Evolutionary conservation across 805 yeast species (phyloP).

Genomic region (Zygotorulaspora danielsina): DNA sequence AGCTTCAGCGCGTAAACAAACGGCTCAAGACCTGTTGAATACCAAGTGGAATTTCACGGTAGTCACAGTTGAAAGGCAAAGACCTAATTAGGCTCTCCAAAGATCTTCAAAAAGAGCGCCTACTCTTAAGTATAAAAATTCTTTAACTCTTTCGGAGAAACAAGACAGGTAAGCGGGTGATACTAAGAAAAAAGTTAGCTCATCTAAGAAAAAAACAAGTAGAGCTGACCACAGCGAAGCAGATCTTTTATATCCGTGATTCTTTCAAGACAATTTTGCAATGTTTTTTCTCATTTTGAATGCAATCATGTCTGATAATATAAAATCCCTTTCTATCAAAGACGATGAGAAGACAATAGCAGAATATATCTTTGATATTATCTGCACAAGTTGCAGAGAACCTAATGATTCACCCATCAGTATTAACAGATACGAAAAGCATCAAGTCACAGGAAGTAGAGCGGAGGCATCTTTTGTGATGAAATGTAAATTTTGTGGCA

Average conservation of each 20-base stretch:
- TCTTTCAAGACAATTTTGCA: too few species aligned
- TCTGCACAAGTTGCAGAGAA: constrained; percentile 79
- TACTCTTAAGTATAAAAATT: too few species aligned
- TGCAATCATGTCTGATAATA: constrained; percentile 40
- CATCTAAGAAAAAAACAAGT: too few species aligned
- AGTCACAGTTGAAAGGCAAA: not conserved
- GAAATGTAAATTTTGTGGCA: constrained; percentile 63
- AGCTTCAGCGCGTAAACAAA: not conserved
- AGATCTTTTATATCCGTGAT: too few species aligned
- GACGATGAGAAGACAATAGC: constrained; percentile 62
- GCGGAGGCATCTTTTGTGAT: constrained; percentile 84
- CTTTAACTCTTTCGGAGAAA: not conserved
- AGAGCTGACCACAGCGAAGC: too few species aligned
- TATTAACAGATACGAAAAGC: constrained; percentile 62
- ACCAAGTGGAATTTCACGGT: not conserved
- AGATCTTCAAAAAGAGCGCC: too few species aligned
- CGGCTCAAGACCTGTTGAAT: too few species aligned
- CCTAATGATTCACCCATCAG: constrained; percentile 64
- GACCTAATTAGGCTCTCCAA: not conserved
- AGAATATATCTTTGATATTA: constrained; percentile 68
- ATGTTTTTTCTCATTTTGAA: constrained; percentile 30
- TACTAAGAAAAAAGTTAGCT: too few species aligned
- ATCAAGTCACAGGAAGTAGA: constrained; percentile 61
- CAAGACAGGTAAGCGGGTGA: too few species aligned
- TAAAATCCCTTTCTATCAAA: constrained; percentile 52